Conservation (phyloP, 768 basidiomycete species). For the Termitomyces sp. region DNA sequence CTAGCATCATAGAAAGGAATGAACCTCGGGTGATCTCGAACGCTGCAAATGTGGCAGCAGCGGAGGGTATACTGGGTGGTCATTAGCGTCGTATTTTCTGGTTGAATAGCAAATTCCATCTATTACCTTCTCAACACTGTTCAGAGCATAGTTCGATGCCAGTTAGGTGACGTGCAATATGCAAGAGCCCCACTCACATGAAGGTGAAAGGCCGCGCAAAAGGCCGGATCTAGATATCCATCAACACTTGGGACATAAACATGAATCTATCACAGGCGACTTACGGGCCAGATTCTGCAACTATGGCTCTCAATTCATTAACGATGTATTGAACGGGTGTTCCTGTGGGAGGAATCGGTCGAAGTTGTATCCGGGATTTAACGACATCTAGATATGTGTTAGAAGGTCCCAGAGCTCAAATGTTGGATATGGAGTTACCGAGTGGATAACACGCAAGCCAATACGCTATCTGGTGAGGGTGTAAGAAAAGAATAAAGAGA, state of each 20-base stretch:
- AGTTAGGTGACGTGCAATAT: not conserved
- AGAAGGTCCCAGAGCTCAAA: not conserved
- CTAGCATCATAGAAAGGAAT: constrained; percentile 16
- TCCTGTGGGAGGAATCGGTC: constrained; percentile 68
- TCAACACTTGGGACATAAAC: not conserved
- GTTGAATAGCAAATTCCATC: not conserved
- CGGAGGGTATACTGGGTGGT: constrained; percentile 78
- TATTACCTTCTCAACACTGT: constrained; percentile 63
- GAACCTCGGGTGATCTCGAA: constrained; percentile 81
- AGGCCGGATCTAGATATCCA: constrained; percentile 49
- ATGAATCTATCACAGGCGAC: constrained; percentile 26
- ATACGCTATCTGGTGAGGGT: constrained; percentile 65
- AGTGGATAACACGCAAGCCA: constrained; percentile 95
- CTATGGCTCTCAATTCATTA: constrained; percentile 61
- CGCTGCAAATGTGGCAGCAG: constrained; percentile 86
- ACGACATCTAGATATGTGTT: constrained; percentile 62
- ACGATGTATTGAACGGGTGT: constrained; percentile 77
- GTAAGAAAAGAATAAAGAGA: not conserved
- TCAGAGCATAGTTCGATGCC: not conserved
- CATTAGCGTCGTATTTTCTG: constrained; percentile 3
- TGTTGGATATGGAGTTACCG: constrained; percentile 38
- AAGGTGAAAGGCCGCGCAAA: constrained; percentile 75
- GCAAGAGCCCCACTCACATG: constrained; percentile 47
- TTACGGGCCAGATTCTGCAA: constrained; percentile 73
- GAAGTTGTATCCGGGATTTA: constrained; percentile 87